Evolutionary conservation across 108 stramenopile species (phyloP), one percentile per base, ranked within the genome.

Genomic region (Cyclostephanos tholiformis): DNA sequence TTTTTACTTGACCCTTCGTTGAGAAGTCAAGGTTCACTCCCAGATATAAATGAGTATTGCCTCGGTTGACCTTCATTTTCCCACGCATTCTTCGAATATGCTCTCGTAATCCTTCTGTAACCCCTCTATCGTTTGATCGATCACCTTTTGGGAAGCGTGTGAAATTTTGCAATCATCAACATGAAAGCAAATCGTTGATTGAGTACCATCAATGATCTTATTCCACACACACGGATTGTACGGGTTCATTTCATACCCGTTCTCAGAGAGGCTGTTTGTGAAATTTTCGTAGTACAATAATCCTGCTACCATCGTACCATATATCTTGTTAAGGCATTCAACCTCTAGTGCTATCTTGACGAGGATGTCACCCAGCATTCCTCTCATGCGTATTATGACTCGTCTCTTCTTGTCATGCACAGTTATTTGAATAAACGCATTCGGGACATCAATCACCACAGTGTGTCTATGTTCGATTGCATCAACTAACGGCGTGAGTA

Each of bases 21-120:
- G 60, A 53, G 67, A 53, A 84, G 25, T 74, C 62, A 29, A 81
- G 32, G 0, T 22, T 55, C 86, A 86, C 84, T 0, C 86, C 86
- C 0, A 86, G 65, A 50, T 74, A 86, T 8, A 77, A 69, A 51
- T 84, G 80, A 19, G 59, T 53, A 38, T 84, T 80, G 19, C 86
- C 86, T 13, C 82, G 13, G 0, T 36, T 66, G 2, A 79, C 69
- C 0, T 69, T 58, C 51, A 86, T 13, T 0, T 61, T 19, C 6
- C 36, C 36, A 36, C 6, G 4, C 4, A 4, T 6, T 36, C 36
- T 4, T 4, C 6, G 36, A 36, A 36, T 36, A 36, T 32, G 9
- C 19, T 51, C 50, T 20, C 17, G 4, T 20, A 51, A 4, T 51
- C 50, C 10, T 51, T 10, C 50, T 10, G 19, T 20, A 20, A 10